Conservation (phyloP, 345 rosid species). For the Aquilaria sinensis region DNA sequence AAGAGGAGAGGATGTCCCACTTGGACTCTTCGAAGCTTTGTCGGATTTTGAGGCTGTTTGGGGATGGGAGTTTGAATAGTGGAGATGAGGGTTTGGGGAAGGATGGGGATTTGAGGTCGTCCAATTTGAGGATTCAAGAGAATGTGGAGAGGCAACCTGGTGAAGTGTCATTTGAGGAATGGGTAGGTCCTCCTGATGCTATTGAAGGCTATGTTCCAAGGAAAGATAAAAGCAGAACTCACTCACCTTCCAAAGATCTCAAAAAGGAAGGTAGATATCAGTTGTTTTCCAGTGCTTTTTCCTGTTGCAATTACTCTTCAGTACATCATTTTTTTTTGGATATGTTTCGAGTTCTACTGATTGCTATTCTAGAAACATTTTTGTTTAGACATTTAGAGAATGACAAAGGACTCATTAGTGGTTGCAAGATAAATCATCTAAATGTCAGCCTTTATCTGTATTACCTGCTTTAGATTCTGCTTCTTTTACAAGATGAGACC, state of each 20-base stretch:
- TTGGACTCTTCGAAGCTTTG: constrained; percentile 35
- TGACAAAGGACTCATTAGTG: too few relatives aligned
- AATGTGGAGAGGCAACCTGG: constrained; percentile 28
- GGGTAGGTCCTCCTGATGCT: constrained; percentile 71
- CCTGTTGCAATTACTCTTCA: too few relatives aligned
- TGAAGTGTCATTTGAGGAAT: constrained; percentile 32
- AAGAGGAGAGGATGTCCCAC: constrained; percentile 45
- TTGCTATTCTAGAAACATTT: too few relatives aligned
- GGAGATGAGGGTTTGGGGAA: constrained; percentile 16
- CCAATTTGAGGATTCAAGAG: constrained; percentile 53
- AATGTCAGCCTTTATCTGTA: too few relatives aligned
- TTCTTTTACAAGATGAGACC: background rate
- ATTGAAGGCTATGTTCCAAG: constrained; percentile 87
- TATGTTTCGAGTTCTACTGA: too few relatives aligned
- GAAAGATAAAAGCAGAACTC: constrained; percentile 19
- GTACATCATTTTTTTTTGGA: too few relatives aligned
- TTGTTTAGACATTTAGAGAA: too few relatives aligned
- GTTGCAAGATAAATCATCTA: too few relatives aligned
- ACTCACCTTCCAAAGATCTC: constrained; percentile 14
- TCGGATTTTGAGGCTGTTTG: constrained; percentile 44
- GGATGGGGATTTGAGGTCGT: constrained; percentile 39
- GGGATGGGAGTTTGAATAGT: constrained; percentile 15
- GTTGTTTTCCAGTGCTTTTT: too few relatives aligned
- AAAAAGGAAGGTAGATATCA: constrained; percentile 25
- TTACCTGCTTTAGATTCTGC: background rate